Percentiles rank a stretch among this genome's conserved stretches.
Evolutionary conservation across 805 yeast genomes (phyloP).

Genomic region (Ogataea pignaliae): DNA sequence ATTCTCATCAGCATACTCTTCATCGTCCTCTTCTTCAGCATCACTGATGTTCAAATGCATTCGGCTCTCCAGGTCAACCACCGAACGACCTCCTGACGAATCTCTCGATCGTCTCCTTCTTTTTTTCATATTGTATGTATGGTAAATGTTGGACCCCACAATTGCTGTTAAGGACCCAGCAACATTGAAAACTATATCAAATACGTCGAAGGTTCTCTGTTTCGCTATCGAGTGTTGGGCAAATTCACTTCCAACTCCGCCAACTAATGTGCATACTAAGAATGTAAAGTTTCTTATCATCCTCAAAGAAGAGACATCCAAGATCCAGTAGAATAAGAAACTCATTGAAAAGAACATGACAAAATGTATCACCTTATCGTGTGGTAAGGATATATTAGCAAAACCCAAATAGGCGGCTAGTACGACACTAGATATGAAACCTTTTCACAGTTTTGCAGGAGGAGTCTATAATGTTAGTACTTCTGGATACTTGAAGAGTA

Average conservation of each 20-base stretch:
- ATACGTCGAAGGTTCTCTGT: constrained; percentile 38
- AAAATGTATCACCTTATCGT: constrained; percentile 49
- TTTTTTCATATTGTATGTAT: constrained; percentile 7
- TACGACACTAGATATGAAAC: constrained; percentile 12
- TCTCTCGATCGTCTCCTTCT: constrained; percentile 7
- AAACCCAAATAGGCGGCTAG: constrained; percentile 43
- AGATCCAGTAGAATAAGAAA: constrained; percentile 41
- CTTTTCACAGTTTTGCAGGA: constrained; percentile 9
- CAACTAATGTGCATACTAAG: constrained; percentile 38
- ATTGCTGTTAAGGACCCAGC: constrained; percentile 25
- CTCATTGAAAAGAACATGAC: constrained; percentile 41
- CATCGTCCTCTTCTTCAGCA: constrained; percentile 11
- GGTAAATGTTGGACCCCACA: constrained; percentile 15
- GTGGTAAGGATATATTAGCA: constrained; percentile 39
- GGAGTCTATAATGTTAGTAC: background rate
- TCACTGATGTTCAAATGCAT: constrained; percentile 14
- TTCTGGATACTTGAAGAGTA: background rate
- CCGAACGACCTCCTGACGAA: constrained; percentile 1
- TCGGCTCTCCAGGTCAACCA: constrained; percentile 12
- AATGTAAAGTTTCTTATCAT: constrained; percentile 32
- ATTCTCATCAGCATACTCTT: background rate
- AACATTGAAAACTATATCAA: constrained; percentile 26
- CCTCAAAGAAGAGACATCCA: constrained; percentile 34
- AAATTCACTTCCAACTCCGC: constrained; percentile 45
- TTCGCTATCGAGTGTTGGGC: constrained; percentile 42